phyloP scores from a whole-genome alignment of 805 yeast genomes.

The Lachancea quebecensis region DNA sequence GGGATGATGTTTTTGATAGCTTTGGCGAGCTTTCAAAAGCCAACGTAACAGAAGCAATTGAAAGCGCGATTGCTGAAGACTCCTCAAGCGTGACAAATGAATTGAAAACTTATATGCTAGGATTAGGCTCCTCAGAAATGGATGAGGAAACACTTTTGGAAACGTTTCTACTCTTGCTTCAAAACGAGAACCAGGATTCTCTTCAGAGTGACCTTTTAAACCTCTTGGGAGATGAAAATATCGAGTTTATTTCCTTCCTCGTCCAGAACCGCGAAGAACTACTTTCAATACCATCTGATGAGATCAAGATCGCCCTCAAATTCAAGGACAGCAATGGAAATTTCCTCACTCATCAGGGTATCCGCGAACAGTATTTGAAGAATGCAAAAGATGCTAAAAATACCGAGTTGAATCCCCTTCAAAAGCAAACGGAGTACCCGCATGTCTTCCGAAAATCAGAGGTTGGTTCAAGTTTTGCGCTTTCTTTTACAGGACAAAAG shows the following conservation, averaged over 20 bases:
- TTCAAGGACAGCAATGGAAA: constrained; percentile 11
- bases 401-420: constrained; percentile 41
- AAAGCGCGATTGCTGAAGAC: constrained; percentile 11
- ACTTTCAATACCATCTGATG: constrained; percentile 3
- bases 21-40: constrained; percentile 29
- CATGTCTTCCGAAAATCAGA: constrained; percentile 76
- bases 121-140: constrained; percentile 21
- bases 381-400: constrained; percentile 46
- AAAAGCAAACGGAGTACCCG: constrained; percentile 55
- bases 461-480: constrained; percentile 46
- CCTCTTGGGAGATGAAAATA: constrained; percentile 76
- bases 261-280: constrained; percentile 13
- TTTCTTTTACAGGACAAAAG: constrained; percentile 77
- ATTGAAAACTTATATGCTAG: constrained; percentile 10
- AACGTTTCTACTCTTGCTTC: constrained; percentile 23
- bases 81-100: constrained; percentile 15
- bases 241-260: constrained; percentile 60
- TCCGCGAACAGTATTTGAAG: constrained; percentile 44
- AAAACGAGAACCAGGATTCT: constrained; percentile 40
- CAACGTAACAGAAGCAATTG: constrained; percentile 17
- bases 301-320: background rate
- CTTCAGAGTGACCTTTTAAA: constrained; percentile 71
- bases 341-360: constrained; percentile 47
- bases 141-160: constrained; percentile 30
- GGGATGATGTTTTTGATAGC: constrained; percentile 34